Percentiles rank a stretch among this genome's conserved stretches.
Evolutionary conservation across 2,329 filamentous ascomycete genomes (phyloP).

Genomic region (Lecanoromycetidae sp.): DNA sequence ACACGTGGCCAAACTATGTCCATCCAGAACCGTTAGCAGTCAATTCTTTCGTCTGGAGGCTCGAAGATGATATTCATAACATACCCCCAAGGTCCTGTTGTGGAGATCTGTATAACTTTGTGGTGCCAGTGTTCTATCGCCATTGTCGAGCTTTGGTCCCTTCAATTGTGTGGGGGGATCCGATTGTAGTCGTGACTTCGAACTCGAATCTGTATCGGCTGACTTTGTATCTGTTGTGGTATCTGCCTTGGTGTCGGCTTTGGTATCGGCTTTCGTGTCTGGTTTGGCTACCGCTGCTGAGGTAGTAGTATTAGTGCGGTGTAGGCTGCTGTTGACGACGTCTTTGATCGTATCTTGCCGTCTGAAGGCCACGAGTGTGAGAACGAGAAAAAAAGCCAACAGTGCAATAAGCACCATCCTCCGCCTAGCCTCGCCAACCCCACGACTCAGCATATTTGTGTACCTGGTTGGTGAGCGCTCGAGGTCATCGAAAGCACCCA

Average conservation of each 20-base stretch:
- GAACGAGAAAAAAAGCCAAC: slow-evolving; percentile 6
- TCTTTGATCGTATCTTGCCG: slow-evolving; percentile 10
- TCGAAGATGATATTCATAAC: not conserved
- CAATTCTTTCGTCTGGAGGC: not conserved
- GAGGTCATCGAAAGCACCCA: slow-evolving; percentile 12
- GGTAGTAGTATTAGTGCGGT: not conserved
- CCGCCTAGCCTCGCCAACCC: slow-evolving; percentile 9
- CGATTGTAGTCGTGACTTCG: not conserved
- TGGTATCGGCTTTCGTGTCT: not conserved
- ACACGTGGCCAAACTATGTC: slow-evolving; percentile 33
- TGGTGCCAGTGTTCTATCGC: slow-evolving; percentile 5
- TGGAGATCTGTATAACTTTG: slow-evolving; percentile 5
- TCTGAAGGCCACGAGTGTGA: slow-evolving; percentile 11
- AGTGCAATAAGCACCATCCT: slow-evolving; percentile 10
- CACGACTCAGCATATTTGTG: slow-evolving; percentile 6
- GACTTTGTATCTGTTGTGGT: not conserved
- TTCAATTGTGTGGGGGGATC: not conserved
- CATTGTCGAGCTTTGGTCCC: slow-evolving; percentile 3
- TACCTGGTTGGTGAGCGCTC: slow-evolving; percentile 4
- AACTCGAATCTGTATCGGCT: not conserved
- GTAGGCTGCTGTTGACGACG: not conserved
- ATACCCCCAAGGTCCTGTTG: slow-evolving; percentile 12
- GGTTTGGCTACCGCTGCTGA: not conserved
- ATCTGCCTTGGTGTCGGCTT: not conserved
- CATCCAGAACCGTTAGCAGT: not conserved